phyloP scores from a whole-genome alignment of 2,329 filamentous ascomycete genomes.

The Claviceps capensis region DNA sequence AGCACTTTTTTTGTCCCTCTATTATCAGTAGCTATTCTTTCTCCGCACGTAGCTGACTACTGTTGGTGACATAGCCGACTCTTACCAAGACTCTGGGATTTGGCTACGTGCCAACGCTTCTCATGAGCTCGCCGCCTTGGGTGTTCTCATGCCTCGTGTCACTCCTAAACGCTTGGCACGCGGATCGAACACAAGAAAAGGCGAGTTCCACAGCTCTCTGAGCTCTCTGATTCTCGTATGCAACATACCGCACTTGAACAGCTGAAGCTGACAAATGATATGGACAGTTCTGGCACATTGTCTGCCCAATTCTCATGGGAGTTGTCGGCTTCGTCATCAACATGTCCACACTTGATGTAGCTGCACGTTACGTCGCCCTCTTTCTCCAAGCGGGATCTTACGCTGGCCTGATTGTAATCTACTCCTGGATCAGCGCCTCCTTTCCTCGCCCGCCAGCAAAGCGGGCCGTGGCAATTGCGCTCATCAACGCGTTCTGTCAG shows the following conservation, averaged over 20 bases:
- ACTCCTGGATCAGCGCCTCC: conserved; percentile 43
- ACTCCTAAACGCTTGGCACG: conserved; percentile 39
- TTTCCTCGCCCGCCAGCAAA: conserved; percentile 47
- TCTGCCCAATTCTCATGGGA: conserved; percentile 37
- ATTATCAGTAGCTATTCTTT: background rate
- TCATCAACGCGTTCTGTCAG: conserved; percentile 46
- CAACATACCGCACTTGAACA: too few species aligned
- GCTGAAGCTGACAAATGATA: background rate
- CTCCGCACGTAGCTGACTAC: conserved; percentile 1
- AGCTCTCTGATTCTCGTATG: too few species aligned
- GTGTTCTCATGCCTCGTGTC: conserved; percentile 45
- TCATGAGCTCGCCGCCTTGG: conserved; percentile 46
- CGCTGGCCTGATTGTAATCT: conserved; percentile 44
- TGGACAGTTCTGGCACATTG: conserved; percentile 42
- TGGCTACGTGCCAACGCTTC: conserved; percentile 34
- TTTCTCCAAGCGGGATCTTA: conserved; percentile 46
- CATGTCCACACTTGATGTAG: conserved; percentile 41
- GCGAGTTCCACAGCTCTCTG: conserved; percentile 11
- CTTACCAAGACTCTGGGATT: conserved; percentile 41
- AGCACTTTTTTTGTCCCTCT: background rate
- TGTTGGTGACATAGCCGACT: conserved; percentile 23
- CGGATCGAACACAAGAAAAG: conserved; percentile 40
- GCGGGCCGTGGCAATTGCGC: conserved; percentile 45
- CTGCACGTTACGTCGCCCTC: conserved; percentile 44
- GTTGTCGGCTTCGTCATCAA: conserved; percentile 44